Base-by-base conservation (phyloP, 2,329 filamentous ascomycete genomes). In the Phyllosticta citribraziliensis region DNA sequence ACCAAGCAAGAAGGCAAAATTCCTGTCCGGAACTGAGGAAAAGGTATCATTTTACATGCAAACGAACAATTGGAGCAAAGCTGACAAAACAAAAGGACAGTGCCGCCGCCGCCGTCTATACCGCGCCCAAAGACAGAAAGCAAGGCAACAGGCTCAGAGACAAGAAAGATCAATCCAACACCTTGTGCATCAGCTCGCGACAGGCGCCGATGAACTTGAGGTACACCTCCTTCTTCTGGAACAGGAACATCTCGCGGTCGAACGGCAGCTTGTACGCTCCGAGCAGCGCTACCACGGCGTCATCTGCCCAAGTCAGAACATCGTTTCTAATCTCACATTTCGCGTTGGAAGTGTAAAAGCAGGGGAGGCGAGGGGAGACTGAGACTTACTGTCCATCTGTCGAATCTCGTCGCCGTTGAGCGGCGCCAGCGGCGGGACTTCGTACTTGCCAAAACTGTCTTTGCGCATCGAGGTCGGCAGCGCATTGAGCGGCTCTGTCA, bases 181-280 rank as follows among this genome's bases (percentile, higher is more conserved):
- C 67, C 11, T 66, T 66, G 61, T 68, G 67, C 67, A 69, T 69
- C n/a, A 67, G 56, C 14, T 63, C 64, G 40, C 66, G 61, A 57
- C 66, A 68, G 14, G 66, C 66, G 1, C 68, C 68, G 51, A 69
- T 61, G 54, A 69, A 68, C 40, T 64, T 59, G 9, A 69, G 63
- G 19, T 66, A 69, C 5, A 69, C 47, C 58, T 68, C 64, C 52
- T 68, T 67, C 61, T 69, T 69, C 61, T 69, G 67, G 19, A 61
- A 47, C 55, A 69, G 22, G 53, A 69, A 69, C 66, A 69, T 66
- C 2, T 63, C 65, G 1, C 64, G 62, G n/a, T 65, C 61, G 52
- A 67, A 68, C 5, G 67, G 66, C 19, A 69, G 52, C 57, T 66
- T 65, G 59, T 69, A 69, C 30, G 64, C 53, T 19, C 69, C 65